Evolutionary conservation across 495 filamentous ascomycete species (phyloP).

Genomic region (Aspergillus indologenus): DNA sequence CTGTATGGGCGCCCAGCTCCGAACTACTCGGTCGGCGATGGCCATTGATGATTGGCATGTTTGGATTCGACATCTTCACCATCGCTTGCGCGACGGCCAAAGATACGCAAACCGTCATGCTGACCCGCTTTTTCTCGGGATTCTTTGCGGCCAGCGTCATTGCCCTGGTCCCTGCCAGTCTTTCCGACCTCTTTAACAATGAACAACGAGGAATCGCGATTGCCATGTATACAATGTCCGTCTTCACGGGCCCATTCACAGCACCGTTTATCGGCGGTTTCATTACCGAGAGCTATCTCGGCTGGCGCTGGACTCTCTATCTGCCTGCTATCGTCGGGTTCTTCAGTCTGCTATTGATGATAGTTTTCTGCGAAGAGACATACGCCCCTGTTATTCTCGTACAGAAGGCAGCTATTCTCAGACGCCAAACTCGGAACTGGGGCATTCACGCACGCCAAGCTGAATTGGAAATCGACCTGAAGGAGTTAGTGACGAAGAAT

Average conservation of each 20-base stretch:
- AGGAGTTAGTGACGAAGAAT: slow-evolving; percentile 37
- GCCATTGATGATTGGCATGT: slow-evolving; percentile 48
- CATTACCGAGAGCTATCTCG: slow-evolving; percentile 30
- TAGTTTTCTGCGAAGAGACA: slow-evolving; percentile 33
- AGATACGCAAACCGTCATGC: slow-evolving; percentile 53
- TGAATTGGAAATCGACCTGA: slow-evolving; percentile 38
- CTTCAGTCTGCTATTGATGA: slow-evolving; percentile 19
- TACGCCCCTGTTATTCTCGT: slow-evolving; percentile 38
- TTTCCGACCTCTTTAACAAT: slow-evolving; percentile 50
- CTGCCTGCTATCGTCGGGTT: slow-evolving; percentile 39
- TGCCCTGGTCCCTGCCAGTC: slow-evolving; percentile 45
- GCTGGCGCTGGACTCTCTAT: slow-evolving; percentile 48
- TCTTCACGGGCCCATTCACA: slow-evolving; percentile 42
- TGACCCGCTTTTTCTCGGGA: slow-evolving; percentile 47
- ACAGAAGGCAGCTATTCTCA: slow-evolving; percentile 37
- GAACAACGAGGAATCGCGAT: slow-evolving; percentile 43
- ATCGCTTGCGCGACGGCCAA: slow-evolving; percentile 53
- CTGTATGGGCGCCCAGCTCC: slow-evolving; percentile 62
- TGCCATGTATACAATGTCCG: slow-evolving; percentile 43
- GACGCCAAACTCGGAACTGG: slow-evolving; percentile 42
- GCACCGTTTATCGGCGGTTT: slow-evolving; percentile 47
- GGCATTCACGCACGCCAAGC: slow-evolving; percentile 48
- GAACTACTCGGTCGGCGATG: slow-evolving; percentile 64
- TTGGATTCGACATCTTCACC: slow-evolving; percentile 49
- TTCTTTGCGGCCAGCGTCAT: slow-evolving; percentile 48